Base-by-base conservation (phyloP, 139 green algal species). In the Chlorella sp. region DNA sequence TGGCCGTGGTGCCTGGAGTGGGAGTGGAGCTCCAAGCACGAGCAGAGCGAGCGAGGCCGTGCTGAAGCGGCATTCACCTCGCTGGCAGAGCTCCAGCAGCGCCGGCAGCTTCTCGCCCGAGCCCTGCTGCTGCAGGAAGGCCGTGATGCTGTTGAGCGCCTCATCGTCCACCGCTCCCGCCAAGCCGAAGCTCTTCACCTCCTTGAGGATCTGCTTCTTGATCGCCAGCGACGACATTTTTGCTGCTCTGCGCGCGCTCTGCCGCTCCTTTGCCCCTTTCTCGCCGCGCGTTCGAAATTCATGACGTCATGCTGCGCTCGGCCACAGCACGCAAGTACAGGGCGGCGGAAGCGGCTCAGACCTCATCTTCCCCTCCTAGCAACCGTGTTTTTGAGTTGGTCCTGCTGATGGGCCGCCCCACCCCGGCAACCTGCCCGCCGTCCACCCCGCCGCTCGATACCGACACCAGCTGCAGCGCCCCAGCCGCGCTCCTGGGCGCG, bases 121-220 rank as follows among this genome's bases (percentile, higher is more conserved):
- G 24, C 27, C 36, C 27, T 71, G 23, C 66, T 71, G 22, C n/a
- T 62, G 66, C 4, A 71, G 24, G 26, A 33, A 30, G 1, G 35
- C n/a, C n/a, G 27, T 1, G 23, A 71, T 60, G 26, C 32, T 5
- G 2, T 71, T 26, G 2, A 71, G 26, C 2, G 66, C 66, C 3
- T 30, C 35, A 3, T 33, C 6, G 23, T 71, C 66, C 14, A 71
- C 66, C 5, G 27, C n/a, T 26, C 66, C 66, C 23, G 66, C 66
- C 4, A 71, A 26, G 20, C 63, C 63, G 20, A 29, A n/a, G 33
- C 33, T 69, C 24, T 51, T 69, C 6, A 71, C 31, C 26, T 71
- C 26, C 66, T 71, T 71, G n/a, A 26, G 6, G 20, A 69, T 69
- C 33, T 35, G 22, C 32, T 35, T 50, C 33, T 69, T 69, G 2